Evolutionary conservation across 1,139 yeast species (phyloP), one percentile per base, ranked within the genome.

Genomic region (Trichomonascaceae sp.): DNA sequence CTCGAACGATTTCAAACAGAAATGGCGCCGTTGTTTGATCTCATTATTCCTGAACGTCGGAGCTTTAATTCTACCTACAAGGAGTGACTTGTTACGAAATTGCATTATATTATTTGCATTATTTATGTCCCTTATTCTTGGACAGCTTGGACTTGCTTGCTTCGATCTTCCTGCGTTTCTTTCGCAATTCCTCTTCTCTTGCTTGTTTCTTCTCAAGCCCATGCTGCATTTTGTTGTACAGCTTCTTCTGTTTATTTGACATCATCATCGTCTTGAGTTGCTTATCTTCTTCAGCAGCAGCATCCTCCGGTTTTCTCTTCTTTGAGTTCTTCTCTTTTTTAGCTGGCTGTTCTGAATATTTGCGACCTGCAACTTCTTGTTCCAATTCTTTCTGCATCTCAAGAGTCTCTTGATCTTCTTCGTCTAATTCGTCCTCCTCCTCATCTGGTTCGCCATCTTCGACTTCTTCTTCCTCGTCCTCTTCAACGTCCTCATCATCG

Each of bases 211-310:
- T 84, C 57, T 86, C 85, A 66, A 87, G 83, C 57, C 96, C 95
- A 69, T 89, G 85, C 76, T 89, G 95, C 95, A 93, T 88, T 84
- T 88, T 88, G 76, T 87, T 86, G 78, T 93, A 93, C 63, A 91
- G 79, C 74, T 88, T 89, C 78, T 91, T 87, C 75, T 93, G 96
- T 73, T 91, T 93, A 76, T 90, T 91, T 63, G 95, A 81, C 98
- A 93, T 91, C 99, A 93, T 93, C 69, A 90, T 89, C 81, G 83
- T 85, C 75, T 85, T 87, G 73, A 89, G 79, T 63, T 88, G 95
- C 74, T 87, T 86, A 67, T 85, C 95, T 30, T 53, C 55, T 36
- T 55, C 55, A 18, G 51, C 56, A 43, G 55, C 55, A 22, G 45
- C 51, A 12, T 39, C 54, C 8, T 52, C 53, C 18, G 51, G 50